These are phyloP conservation scores for Alternaria brassicae DNA, from an alignment of 2,329 filamentous ascomycete genomes.

Conservation along the genomic window DNA sequence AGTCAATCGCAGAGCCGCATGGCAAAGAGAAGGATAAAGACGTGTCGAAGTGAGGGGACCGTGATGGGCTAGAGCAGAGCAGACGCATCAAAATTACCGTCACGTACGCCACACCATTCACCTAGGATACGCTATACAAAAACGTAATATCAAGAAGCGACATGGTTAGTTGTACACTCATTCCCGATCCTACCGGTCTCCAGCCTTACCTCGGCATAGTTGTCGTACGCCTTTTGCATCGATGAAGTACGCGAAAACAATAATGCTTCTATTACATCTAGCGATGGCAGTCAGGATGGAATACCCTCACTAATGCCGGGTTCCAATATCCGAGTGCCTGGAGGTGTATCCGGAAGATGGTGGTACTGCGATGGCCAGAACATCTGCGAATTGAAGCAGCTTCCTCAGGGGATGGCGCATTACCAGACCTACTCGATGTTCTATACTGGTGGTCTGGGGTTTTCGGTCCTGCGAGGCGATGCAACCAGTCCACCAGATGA, in stretches of 20 bases:
- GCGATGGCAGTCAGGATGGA: too few relatives aligned
- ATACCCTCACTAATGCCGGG: too few relatives aligned
- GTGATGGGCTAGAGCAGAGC: slow-evolving; percentile 11
- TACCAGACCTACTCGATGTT: slow-evolving; percentile 31
- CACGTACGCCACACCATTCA: slow-evolving; percentile 7
- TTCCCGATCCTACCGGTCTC: too few relatives aligned
- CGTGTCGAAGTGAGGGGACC: slow-evolving; percentile 17
- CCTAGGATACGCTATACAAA: neutral
- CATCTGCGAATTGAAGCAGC: slow-evolving; percentile 11
- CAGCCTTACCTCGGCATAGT: too few relatives aligned
- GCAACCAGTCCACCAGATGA: slow-evolving; percentile 15
- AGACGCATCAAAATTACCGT: slow-evolving; percentile 17
- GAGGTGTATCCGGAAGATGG: slow-evolving; percentile 21
- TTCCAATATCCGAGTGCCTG: too few relatives aligned
- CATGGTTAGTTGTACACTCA: slow-evolving; percentile 16
- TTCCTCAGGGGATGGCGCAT: neutral
- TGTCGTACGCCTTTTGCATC: too few relatives aligned
- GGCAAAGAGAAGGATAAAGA: slow-evolving; percentile 36
- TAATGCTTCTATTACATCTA: too few relatives aligned
- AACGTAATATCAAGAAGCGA: slow-evolving; percentile 3
- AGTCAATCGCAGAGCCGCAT: slow-evolving; percentile 44
- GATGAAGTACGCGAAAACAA: too few relatives aligned
- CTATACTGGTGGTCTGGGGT: slow-evolving; percentile 29
- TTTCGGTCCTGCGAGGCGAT: slow-evolving; percentile 28
- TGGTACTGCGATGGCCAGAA: slow-evolving; percentile 25